Evolutionary conservation across 768 basidiomycete genomes (phyloP).

Genomic region (Leucocoprinus leucothites): DNA sequence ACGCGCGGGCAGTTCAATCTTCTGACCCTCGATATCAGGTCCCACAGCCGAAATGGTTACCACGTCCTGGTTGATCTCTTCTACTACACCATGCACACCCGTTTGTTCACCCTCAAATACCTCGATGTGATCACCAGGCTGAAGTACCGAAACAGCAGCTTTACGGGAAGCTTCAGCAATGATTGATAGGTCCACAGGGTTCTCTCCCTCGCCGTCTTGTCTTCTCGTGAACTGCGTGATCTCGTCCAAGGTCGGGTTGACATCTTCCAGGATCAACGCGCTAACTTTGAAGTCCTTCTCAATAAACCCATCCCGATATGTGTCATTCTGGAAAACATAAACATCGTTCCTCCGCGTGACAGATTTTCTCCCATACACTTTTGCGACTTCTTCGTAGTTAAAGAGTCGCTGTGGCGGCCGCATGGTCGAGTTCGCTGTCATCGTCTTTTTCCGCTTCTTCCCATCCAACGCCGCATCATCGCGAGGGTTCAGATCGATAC

Average conservation of each 20-base stretch:
- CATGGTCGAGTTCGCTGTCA: constrained; percentile 47
- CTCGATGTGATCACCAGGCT: constrained; percentile 96
- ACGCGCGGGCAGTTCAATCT: constrained; percentile 80
- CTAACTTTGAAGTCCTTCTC: constrained; percentile 92
- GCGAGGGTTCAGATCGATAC: constrained; percentile 92
- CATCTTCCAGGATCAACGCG: constrained; percentile 77
- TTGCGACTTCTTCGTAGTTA: constrained; percentile 89
- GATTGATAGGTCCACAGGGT: constrained; percentile 79
- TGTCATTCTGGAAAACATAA: constrained; percentile 90
- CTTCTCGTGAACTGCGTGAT: constrained; percentile 86
- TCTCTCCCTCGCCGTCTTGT: constrained; percentile 67
- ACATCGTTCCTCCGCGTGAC: constrained; percentile 72
- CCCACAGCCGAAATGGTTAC: constrained; percentile 81
- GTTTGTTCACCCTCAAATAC: constrained; percentile 96
- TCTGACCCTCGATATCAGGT: constrained; percentile 82
- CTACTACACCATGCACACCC: constrained; percentile 89
- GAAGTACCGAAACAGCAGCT: constrained; percentile 89
- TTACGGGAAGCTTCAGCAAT: constrained; percentile 92
- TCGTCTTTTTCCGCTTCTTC: constrained; percentile 78
- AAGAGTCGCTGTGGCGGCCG: constrained; percentile 92
- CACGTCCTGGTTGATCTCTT: constrained; percentile 83
- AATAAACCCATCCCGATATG: constrained; percentile 91
- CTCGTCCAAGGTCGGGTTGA: constrained; percentile 95
- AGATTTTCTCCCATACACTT: constrained; percentile 76
- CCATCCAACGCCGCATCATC: constrained; percentile 60